Base-by-base conservation (phyloP, 2,329 filamentous ascomycete genomes). In the Paracorniculantispora psalliotae region DNA sequence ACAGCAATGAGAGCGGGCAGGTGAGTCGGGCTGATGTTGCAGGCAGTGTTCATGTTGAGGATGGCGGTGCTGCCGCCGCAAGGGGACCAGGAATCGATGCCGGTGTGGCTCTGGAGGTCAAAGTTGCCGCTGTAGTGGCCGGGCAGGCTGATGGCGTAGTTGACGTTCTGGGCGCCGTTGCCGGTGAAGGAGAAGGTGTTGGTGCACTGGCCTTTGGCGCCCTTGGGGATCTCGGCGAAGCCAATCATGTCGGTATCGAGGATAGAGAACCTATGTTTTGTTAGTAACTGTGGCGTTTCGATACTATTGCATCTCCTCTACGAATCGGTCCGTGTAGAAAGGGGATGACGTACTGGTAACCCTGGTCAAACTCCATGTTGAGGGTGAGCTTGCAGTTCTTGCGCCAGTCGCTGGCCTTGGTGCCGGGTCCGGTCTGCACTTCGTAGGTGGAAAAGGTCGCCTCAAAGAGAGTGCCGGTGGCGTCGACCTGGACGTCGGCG, bases 31-130 rank as follows among this genome's bases (percentile, higher is more conserved):
- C 44, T 58, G 12, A 68, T 63, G 60, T 60, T 61, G 63, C 65
- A 67, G 35, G 66, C 65, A 7, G 66, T 67, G 60, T 68, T 68
- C 65, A 68, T 65, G 63, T 68, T 68, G 33, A 68, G 61, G 54
- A 68, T 68, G 8, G 66, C 66, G 4, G 65, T 67, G 63, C 64
- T 64, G 56, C 66, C 66, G 33, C 66, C 64, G 61, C 66, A 68
- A 0, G 62, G 64, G 19, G 66, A 68, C 65, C 64, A 67, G 12
- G 62, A 64, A 13, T 49, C 46, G 41, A 67, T 59, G 23, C 66
- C 65, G 3, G 66, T 48, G 19, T 51, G 59, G 21, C 63, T 61
- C 43, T 63, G 57, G 1, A 67, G 60, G 23, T 67, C 61, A 37
- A 67, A 68, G 52, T 59, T 53, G 35, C 64, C 66, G 53, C 62